phyloP scores from a whole-genome alignment of 2,329 filamentous ascomycete species.

The Zopfia rhizophila region DNA sequence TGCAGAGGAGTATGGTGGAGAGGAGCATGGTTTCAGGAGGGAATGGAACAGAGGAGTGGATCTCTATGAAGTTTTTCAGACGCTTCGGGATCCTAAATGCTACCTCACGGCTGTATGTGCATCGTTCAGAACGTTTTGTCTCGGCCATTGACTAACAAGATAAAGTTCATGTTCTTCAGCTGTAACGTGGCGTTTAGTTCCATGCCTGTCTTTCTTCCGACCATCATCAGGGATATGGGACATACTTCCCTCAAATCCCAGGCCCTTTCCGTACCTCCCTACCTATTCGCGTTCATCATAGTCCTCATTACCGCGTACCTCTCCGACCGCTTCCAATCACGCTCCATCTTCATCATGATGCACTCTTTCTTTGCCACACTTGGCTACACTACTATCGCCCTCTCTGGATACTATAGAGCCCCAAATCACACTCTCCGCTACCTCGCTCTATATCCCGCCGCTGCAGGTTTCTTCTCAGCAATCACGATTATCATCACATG shows the following conservation, averaged over 20 bases:
- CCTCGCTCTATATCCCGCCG: constrained; percentile 79
- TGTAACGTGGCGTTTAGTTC: constrained; percentile 90
- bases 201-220: constrained; percentile 87
- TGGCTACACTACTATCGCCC: constrained; percentile 70
- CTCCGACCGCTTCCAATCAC: constrained; percentile 73
- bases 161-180: constrained; percentile 79
- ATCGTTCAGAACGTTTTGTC: background rate
- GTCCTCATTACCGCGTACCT: constrained; percentile 77
- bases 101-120: constrained; percentile 73
- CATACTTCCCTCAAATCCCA: constrained; percentile 75
- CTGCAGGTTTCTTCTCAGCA: constrained; percentile 84
- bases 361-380: constrained; percentile 73
- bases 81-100: constrained; percentile 72
- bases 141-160: constrained; percentile 1
- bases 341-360: constrained; percentile 73
- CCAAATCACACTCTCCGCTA: constrained; percentile 65
- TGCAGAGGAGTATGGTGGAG: constrained; percentile 39
- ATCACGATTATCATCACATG: constrained; percentile 88
- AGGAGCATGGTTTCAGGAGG: constrained; percentile 20
- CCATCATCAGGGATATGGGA: constrained; percentile 80
- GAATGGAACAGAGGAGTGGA: constrained; percentile 56
- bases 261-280: constrained; percentile 83
- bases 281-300: constrained; percentile 76
- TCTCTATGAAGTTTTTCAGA: constrained; percentile 66
- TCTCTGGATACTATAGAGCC: constrained; percentile 62